Conservation (phyloP, 345 rosid species). For the Toxicodendron radicans region DNA sequence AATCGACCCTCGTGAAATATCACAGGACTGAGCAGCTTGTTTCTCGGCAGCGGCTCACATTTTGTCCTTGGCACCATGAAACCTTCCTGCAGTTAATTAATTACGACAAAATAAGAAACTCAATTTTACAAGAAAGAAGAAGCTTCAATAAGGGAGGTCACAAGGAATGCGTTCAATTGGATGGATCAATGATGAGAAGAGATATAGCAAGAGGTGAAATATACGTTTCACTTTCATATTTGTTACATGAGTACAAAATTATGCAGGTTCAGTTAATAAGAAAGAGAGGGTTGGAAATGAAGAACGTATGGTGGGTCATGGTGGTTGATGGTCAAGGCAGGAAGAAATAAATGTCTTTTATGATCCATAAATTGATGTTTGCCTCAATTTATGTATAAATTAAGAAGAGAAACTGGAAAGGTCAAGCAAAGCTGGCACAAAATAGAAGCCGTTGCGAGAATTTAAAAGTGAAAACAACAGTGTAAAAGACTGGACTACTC, state of each 20-base stretch:
- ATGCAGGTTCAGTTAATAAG: not conserved
- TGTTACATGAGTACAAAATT: not conserved
- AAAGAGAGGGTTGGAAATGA: slow-evolving; percentile 23
- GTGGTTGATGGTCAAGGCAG: not conserved
- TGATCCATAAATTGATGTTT: not conserved
- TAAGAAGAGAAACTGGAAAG: not conserved
- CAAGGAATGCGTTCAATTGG: not conserved
- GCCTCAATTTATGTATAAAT: not conserved
- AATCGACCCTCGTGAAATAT: slow-evolving; percentile 78
- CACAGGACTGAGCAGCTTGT: slow-evolving; percentile 66
- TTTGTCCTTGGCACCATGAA: slow-evolving; percentile 62
- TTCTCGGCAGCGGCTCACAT: slow-evolving; percentile 66
- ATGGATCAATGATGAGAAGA: not conserved
- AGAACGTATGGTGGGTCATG: slow-evolving; percentile 7
- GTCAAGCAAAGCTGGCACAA: not conserved
- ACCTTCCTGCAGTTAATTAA: slow-evolving; percentile 51
- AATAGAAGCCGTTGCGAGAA: not conserved
- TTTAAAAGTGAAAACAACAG: no score
- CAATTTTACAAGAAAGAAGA: no score
- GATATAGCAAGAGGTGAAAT: no score
- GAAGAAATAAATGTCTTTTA: not conserved
- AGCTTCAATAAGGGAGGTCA: not conserved
- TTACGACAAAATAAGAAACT: not conserved
- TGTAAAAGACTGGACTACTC: not conserved
- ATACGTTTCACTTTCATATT: no score